A percentile compares a stretch with the other conserved stretches of the same genome.
These are phyloP conservation scores for Microascus cirrosus DNA, from an alignment of 2,329 filamentous ascomycete species.

Conservation along the genomic window DNA sequence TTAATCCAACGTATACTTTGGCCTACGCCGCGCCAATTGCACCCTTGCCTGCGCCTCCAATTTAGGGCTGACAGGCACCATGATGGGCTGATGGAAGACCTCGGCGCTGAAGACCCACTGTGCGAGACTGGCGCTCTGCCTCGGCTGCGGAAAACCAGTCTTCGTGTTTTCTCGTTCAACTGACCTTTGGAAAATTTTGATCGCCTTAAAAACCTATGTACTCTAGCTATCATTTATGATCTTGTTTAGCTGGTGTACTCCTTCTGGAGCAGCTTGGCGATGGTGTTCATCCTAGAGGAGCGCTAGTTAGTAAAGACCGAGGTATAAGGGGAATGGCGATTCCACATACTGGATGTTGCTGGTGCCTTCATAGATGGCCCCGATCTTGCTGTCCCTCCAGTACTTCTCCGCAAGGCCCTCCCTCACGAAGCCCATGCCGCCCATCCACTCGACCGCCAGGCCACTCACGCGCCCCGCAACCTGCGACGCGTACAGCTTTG, in stretches of 20 bases:
- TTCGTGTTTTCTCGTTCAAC: too few species aligned
- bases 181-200: too few species aligned
- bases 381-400: constrained; percentile 96
- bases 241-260: constrained; percentile 37
- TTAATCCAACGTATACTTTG: too few species aligned
- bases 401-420: constrained; percentile 97
- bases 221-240: neutral
- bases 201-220: too few species aligned
- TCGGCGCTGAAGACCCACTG: too few species aligned
- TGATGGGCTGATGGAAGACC: too few species aligned
- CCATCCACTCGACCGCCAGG: constrained; percentile 96
- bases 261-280: constrained; percentile 52
- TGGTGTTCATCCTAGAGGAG: constrained; percentile 42
- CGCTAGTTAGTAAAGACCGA: neutral
- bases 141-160: too few species aligned
- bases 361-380: constrained; percentile 91
- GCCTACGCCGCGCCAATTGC: too few species aligned
- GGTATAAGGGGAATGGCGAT: neutral
- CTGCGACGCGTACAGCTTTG: constrained; percentile 89
- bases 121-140: too few species aligned
- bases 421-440: constrained; percentile 95
- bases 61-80: too few species aligned
- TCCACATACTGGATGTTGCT: constrained; percentile 57
- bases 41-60: too few species aligned
- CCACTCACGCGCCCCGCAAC: constrained; percentile 80